Evolutionary conservation across 768 basidiomycete genomes (phyloP).

Genomic region (Suillus alpinus): DNA sequence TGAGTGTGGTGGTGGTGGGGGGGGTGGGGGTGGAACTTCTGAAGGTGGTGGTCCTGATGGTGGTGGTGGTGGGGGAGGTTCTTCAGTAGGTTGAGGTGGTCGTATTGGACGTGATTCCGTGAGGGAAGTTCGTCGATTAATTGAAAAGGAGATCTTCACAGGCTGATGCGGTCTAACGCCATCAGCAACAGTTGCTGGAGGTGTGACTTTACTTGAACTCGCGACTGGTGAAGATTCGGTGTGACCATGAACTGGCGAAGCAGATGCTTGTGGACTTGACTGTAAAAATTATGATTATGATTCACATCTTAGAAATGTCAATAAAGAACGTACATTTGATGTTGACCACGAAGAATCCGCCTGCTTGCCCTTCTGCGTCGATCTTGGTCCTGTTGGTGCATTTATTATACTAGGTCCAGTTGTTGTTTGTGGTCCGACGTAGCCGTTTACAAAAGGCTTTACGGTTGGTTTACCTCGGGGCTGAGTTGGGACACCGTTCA

Average conservation of each 20-base stretch:
- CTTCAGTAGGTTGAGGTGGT: conserved; percentile 37
- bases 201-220: conserved; percentile 12
- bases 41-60: conserved; percentile 29
- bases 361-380: conserved; percentile 42
- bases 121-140: conserved; percentile 27
- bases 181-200: conserved; percentile 24
- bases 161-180: conserved; percentile 31
- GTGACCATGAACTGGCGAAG: conserved; percentile 14
- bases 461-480: conserved; percentile 25
- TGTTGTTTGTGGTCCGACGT: conserved; percentile 22
- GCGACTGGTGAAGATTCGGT: conserved; percentile 9
- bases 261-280: conserved; percentile 11
- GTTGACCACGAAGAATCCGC: conserved; percentile 35
- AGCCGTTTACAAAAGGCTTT: conserved; percentile 47
- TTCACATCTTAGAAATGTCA: background rate
- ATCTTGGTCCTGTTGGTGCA: conserved; percentile 32
- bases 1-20: conserved; percentile 19
- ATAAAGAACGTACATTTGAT: conserved; percentile 30
- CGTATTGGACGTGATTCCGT: conserved; percentile 26
- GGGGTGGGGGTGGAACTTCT: conserved; percentile 24
- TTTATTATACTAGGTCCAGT: conserved; percentile 22
- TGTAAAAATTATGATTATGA: conserved; percentile 11
- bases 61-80: conserved; percentile 36
- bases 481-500: conserved; percentile 34
- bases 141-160: conserved; percentile 30